These are phyloP conservation scores for Hymenoscyphus scutula DNA, from an alignment of 2,329 filamentous ascomycete genomes.

Conservation along the genomic window DNA sequence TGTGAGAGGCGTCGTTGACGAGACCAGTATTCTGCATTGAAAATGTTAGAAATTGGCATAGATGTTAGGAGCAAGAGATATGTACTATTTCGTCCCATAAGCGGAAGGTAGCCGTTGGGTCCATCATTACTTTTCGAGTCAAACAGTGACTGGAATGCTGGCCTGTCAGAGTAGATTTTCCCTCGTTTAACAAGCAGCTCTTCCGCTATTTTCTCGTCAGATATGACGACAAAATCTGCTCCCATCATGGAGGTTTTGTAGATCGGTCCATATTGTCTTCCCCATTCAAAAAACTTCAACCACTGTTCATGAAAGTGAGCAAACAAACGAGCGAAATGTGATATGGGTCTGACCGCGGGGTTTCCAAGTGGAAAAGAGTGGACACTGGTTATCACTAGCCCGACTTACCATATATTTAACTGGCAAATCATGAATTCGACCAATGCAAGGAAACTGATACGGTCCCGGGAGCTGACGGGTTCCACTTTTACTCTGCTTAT, in stretches of 20 bases:
- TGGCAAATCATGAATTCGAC: slow-evolving; percentile 12
- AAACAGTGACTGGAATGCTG: slow-evolving; percentile 23
- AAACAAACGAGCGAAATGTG: not conserved
- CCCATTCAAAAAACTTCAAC: slow-evolving; percentile 12
- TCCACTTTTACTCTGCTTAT: not conserved
- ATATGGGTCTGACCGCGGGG: not conserved
- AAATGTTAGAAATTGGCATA: not conserved
- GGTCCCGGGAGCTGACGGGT: slow-evolving; percentile 8
- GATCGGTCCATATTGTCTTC: slow-evolving; percentile 8
- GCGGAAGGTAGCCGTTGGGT: slow-evolving; percentile 49
- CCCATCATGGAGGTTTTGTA: slow-evolving; percentile 6
- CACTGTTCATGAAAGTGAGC: not conserved
- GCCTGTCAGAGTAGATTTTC: slow-evolving; percentile 30
- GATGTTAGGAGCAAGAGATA: not conserved
- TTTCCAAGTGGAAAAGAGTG: not conserved
- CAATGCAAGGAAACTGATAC: slow-evolving; percentile 12
- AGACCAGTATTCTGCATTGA: slow-evolving; percentile 44
- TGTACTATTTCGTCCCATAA: slow-evolving; percentile 43
- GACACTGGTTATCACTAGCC: not conserved
- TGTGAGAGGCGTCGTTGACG: slow-evolving; percentile 45
- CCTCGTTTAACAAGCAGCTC: slow-evolving; percentile 11
- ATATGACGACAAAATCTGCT: slow-evolving; percentile 3
- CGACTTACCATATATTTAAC: slow-evolving; percentile 11
- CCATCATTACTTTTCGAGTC: slow-evolving; percentile 40
- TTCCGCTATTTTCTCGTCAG: slow-evolving; percentile 11